Evolutionary conservation across 176 grass and related monocot genomes (phyloP).

Genomic region (Carex parvula): DNA sequence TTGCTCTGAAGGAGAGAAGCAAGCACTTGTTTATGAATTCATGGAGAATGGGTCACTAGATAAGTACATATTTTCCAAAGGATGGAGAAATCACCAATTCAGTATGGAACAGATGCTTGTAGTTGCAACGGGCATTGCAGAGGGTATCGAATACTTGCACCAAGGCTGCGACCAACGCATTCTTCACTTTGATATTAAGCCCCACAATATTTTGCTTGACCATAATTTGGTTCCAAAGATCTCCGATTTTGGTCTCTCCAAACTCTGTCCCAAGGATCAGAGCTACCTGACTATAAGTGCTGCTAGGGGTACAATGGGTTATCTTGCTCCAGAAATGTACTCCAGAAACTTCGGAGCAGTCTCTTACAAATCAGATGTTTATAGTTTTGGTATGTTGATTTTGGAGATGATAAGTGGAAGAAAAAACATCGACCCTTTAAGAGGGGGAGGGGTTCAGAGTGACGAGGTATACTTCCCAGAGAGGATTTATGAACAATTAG

Average conservation of each 20-base stretch:
- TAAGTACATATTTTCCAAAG: neutral
- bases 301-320: neutral
- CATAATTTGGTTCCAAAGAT: slow-evolving; percentile 12
- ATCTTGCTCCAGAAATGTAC: neutral
- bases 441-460: neutral
- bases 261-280: slow-evolving; percentile 21
- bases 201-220: slow-evolving; percentile 29
- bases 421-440: neutral
- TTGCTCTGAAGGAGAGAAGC: slow-evolving; percentile 34
- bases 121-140: neutral
- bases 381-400: slow-evolving; percentile 32
- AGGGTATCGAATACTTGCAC: slow-evolving; percentile 29
- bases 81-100: no score
- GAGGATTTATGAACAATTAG: slow-evolving; percentile 47
- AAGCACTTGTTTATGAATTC: slow-evolving; percentile 32
- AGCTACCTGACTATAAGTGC: neutral
- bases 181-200: slow-evolving; percentile 30
- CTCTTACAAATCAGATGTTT: slow-evolving; percentile 13
- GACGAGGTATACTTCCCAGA: slow-evolving; percentile 26
- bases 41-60: slow-evolving; percentile 10
- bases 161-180: slow-evolving; percentile 15
- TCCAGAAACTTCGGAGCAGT: neutral
- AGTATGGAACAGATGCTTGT: no score
- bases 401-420: slow-evolving; percentile 38
- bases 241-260: slow-evolving; percentile 31